These are phyloP conservation scores for Pythium phragmiticola DNA, from an alignment of 352 stramenopile species.

Conservation along the genomic window DNA sequence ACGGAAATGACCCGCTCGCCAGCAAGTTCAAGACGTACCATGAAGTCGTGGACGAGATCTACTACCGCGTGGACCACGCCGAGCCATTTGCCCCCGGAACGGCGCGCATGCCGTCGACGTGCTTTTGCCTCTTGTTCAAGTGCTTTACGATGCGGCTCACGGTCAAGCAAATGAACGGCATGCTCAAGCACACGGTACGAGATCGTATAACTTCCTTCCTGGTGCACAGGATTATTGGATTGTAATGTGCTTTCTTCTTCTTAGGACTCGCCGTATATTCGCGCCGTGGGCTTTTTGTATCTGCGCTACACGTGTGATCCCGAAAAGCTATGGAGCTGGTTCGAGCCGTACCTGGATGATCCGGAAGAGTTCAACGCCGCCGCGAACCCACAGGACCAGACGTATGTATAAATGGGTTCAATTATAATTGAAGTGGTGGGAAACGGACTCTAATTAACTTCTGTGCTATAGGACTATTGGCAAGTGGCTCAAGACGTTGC, in stretches of 20 bases:
- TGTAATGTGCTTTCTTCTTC: not conserved
- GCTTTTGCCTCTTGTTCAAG: conserved; percentile 97
- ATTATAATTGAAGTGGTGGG: conserved; percentile 1
- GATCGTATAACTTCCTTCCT: no score
- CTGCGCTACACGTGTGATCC: conserved; percentile 95
- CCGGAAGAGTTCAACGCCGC: conserved; percentile 90
- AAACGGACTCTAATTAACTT: not conserved
- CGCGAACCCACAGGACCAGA: conserved; percentile 77
- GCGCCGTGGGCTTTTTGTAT: conserved; percentile 97
- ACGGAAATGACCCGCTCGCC: not conserved
- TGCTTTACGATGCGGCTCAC: conserved; percentile 96
- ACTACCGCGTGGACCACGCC: conserved; percentile 84
- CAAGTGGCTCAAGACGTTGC: conserved; percentile 87
- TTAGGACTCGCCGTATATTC: conserved; percentile 96
- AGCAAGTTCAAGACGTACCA: conserved; percentile 94
- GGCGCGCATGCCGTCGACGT: conserved; percentile 90
- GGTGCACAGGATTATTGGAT: not conserved
- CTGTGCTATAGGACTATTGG: conserved; percentile 85
- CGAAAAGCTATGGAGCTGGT: conserved; percentile 93
- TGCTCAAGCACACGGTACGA: conserved; percentile 88
- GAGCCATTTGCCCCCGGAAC: conserved; percentile 93
- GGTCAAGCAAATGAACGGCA: conserved; percentile 94
- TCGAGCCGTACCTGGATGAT: conserved; percentile 96
- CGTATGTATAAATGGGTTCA: conserved; percentile 34
- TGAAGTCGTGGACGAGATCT: conserved; percentile 95